A percentile compares a stretch with the other conserved stretches of the same genome.
Evolutionary conservation across 306 rosid species (phyloP).

Genomic region (Trifolium fragiferum): DNA sequence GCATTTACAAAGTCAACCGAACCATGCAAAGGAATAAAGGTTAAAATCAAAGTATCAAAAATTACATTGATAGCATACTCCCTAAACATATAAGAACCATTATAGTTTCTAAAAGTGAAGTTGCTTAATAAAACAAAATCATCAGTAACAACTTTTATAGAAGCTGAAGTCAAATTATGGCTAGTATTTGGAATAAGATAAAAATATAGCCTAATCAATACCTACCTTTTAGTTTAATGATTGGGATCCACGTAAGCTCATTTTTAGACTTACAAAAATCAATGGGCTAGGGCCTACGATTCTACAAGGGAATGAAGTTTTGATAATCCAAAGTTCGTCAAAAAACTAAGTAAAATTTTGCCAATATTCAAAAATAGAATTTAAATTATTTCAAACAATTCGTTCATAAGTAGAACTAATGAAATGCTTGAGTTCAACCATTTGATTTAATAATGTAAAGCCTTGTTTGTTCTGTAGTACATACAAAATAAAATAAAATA

Average conservation of each 20-base stretch:
- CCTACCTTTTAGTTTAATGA: too few relatives aligned
- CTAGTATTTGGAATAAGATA: conserved; percentile 56
- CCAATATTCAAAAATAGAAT: too few relatives aligned
- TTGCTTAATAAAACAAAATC: conserved; percentile 78
- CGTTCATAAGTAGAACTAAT: too few relatives aligned
- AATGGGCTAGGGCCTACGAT: too few relatives aligned
- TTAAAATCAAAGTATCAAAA: conserved; percentile 62
- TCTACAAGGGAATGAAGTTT: too few relatives aligned
- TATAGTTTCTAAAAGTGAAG: conserved; percentile 69
- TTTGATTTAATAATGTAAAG: not conserved
- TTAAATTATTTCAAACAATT: too few relatives aligned
- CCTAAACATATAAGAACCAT: conserved; percentile 73
- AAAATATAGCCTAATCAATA: conserved; percentile 87
- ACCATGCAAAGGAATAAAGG: conserved; percentile 72
- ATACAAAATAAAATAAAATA: conserved; percentile 25
- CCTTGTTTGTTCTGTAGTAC: conserved; percentile 18
- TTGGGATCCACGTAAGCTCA: too few relatives aligned
- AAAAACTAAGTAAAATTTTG: too few relatives aligned
- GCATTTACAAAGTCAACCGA: conserved; percentile 85
- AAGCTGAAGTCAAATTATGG: conserved; percentile 63
- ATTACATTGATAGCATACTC: conserved; percentile 86
- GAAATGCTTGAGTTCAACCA: too few relatives aligned
- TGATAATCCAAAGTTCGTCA: too few relatives aligned
- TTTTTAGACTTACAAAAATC: not conserved
- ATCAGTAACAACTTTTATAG: conserved; percentile 69